Evolutionary conservation across 371 early-diverging fungal species (phyloP).

Genomic region (Mortierella sp.): DNA sequence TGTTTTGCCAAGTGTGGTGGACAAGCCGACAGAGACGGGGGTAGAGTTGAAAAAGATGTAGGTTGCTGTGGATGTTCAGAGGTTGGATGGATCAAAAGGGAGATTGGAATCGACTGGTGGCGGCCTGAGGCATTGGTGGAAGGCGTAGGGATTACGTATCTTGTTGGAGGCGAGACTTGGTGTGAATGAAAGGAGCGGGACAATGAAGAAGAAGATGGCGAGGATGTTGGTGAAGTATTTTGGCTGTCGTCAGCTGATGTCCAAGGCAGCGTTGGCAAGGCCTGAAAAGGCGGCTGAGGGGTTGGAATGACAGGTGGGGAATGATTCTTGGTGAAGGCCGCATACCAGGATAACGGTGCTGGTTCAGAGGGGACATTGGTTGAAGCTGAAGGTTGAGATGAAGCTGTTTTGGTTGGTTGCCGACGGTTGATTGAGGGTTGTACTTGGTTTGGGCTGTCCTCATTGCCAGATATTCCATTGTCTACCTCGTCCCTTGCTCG

Average conservation of each 20-base stretch:
- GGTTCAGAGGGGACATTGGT: background rate
- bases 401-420: background rate
- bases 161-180: background rate
- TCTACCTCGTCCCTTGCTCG: background rate
- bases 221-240: background rate
- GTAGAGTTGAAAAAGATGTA: background rate
- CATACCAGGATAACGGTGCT: background rate
- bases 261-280: background rate
- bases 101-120: constrained; percentile 39
- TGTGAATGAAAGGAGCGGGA: background rate
- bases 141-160: background rate
- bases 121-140: background rate
- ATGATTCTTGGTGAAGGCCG: background rate
- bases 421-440: background rate
- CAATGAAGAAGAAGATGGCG: background rate
- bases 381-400: background rate
- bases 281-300: background rate
- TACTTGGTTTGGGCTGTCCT: background rate
- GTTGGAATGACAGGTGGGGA: background rate
- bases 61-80: constrained; percentile 16
- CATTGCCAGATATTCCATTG: background rate
- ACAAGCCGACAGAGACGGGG: background rate
- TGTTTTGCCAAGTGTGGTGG: constrained; percentile 1
- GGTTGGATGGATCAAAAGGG: constrained; percentile 34
- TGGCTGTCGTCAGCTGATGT: background rate